A percentile compares a stretch with the other conserved stretches of the same genome.
phyloP scores from a whole-genome alignment of 208 protist genomes.

The Leishmania arabica region DNA sequence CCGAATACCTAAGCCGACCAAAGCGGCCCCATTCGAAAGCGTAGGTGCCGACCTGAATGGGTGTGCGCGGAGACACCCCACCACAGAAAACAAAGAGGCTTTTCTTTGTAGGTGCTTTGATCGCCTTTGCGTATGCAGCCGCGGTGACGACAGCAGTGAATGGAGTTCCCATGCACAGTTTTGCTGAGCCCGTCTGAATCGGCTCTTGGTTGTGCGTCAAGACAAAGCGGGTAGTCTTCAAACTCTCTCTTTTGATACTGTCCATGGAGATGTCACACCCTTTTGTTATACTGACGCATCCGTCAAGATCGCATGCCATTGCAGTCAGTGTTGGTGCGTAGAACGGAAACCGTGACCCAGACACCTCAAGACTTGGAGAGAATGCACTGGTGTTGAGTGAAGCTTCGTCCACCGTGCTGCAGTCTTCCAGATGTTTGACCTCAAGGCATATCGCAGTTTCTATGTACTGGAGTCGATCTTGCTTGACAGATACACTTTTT shows the following conservation, averaged over 20 bases:
- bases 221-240: slow-evolving; percentile 52
- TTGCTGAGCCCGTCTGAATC: slow-evolving; percentile 62
- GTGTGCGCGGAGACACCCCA: slow-evolving; percentile 48
- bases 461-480: slow-evolving; percentile 73
- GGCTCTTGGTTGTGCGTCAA: slow-evolving; percentile 68
- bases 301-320: slow-evolving; percentile 70
- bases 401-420: slow-evolving; percentile 22
- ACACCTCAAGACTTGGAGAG: slow-evolving; percentile 59
- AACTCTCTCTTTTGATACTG: slow-evolving; percentile 15
- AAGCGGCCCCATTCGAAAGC: slow-evolving; percentile 72
- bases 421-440: slow-evolving; percentile 35
- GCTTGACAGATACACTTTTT: slow-evolving; percentile 33
- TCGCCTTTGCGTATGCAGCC: slow-evolving; percentile 49
- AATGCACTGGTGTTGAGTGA: slow-evolving; percentile 32
- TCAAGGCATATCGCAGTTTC: slow-evolving; percentile 61
- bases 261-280: slow-evolving; percentile 38
- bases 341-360: slow-evolving; percentile 84
- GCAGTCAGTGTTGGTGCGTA: slow-evolving; percentile 60
- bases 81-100: slow-evolving; percentile 68
- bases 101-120: slow-evolving; percentile 48
- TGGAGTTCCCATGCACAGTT: slow-evolving; percentile 52
- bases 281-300: slow-evolving; percentile 54
- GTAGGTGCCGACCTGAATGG: slow-evolving; percentile 62
- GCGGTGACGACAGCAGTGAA: slow-evolving; percentile 46
- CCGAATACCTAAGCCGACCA: slow-evolving; percentile 38